Percentiles rank a stretch among this genome's conserved stretches.
These are phyloP conservation scores for Fusarium oxysporum DNA, from an alignment of 2,329 filamentous ascomycete species.

Conservation along the genomic window DNA sequence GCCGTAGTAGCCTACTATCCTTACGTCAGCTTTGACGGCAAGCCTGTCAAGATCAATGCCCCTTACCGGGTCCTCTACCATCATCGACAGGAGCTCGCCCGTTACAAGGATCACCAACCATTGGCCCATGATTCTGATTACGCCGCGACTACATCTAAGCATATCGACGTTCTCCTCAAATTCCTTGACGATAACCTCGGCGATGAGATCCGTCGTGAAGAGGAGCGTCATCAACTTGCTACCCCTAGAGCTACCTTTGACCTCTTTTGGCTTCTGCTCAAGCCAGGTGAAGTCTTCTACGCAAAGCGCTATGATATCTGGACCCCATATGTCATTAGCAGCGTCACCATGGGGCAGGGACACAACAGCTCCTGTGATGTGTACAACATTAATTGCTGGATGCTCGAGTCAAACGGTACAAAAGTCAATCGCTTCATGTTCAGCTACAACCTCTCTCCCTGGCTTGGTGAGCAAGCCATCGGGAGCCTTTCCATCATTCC, in stretches of 20 bases:
- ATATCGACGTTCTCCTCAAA: slow-evolving; percentile 59
- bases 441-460: slow-evolving; percentile 52
- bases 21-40: slow-evolving; percentile 52
- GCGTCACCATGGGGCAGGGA: slow-evolving; percentile 39
- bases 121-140: slow-evolving; percentile 56
- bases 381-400: slow-evolving; percentile 56
- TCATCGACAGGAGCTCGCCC: slow-evolving; percentile 56
- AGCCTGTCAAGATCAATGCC: slow-evolving; percentile 54
- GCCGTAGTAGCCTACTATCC: slow-evolving; percentile 63
- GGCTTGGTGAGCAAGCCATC: slow-evolving; percentile 59
- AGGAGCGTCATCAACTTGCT: slow-evolving; percentile 52
- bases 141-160: slow-evolving; percentile 53
- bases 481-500: slow-evolving; percentile 56
- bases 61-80: slow-evolving; percentile 63
- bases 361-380: slow-evolving; percentile 17
- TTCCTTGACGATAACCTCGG: slow-evolving; percentile 57
- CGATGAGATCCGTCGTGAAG: slow-evolving; percentile 54
- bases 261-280: slow-evolving; percentile 60
- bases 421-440: slow-evolving; percentile 54
- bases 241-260: slow-evolving; percentile 58
- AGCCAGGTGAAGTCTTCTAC: slow-evolving; percentile 60
- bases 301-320: slow-evolving; percentile 54
- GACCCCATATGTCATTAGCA: slow-evolving; percentile 57
- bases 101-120: slow-evolving; percentile 57
- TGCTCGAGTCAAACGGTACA: slow-evolving; percentile 51